Evolutionary conservation across 805 yeast genomes (phyloP).

Genomic region (Nakazawaea holstii): DNA sequence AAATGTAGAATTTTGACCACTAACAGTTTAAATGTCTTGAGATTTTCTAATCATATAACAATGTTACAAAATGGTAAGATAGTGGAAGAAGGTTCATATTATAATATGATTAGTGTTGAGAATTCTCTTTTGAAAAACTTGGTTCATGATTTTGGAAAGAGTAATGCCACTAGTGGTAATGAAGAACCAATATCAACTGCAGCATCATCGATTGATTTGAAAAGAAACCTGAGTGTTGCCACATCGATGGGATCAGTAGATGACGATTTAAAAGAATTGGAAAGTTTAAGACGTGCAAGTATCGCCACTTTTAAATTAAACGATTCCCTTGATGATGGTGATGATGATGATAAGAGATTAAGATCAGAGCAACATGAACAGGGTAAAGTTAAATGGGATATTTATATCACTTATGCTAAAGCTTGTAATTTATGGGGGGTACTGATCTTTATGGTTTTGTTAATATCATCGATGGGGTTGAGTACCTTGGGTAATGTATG

Average conservation of each 20-base stretch:
- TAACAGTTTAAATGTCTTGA: constrained; percentile 76
- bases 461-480: constrained; percentile 47
- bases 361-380: constrained; percentile 79
- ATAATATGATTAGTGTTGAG: constrained; percentile 39
- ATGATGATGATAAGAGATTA: constrained; percentile 32
- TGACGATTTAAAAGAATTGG: constrained; percentile 27
- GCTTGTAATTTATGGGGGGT: constrained; percentile 80
- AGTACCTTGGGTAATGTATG: constrained; percentile 50
- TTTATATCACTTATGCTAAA: constrained; percentile 75
- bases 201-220: constrained; percentile 14
- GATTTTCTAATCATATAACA: constrained; percentile 65
- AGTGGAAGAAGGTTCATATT: constrained; percentile 60
- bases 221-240: constrained; percentile 16
- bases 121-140: constrained; percentile 47
- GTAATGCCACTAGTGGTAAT: constrained; percentile 21
- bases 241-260: constrained; percentile 14
- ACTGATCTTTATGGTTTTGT: constrained; percentile 44
- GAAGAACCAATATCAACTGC: constrained; percentile 13
- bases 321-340: constrained; percentile 29
- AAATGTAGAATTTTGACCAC: constrained; percentile 82
- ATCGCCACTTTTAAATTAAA: constrained; percentile 41
- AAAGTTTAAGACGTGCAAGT: constrained; percentile 60
- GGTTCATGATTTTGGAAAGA: constrained; percentile 59
- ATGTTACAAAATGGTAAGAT: constrained; percentile 67
- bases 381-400: constrained; percentile 88